phyloP scores from a whole-genome alignment of 352 stramenopile species.

The Phytophthora pseudosyringae region DNA sequence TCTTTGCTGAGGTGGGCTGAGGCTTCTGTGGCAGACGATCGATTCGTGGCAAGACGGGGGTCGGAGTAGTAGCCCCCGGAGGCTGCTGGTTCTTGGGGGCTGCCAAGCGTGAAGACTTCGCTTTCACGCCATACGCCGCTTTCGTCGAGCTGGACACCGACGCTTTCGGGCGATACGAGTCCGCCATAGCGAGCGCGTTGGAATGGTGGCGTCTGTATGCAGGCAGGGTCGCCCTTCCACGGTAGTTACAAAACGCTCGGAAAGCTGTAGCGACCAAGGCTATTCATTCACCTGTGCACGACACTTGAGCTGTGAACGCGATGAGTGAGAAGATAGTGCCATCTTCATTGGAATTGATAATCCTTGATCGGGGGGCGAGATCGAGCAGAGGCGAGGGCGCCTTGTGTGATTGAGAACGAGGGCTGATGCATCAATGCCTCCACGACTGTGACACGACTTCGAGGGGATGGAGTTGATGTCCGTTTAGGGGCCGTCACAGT shows the following conservation, averaged over 20 bases:
- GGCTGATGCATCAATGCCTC: slow-evolving; percentile 41
- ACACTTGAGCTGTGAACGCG: too few species aligned
- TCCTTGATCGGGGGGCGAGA: slow-evolving; percentile 6
- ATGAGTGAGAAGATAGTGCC: too few species aligned
- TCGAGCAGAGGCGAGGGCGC: slow-evolving; percentile 16
- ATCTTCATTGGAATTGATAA: too few species aligned
- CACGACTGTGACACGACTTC: slow-evolving; percentile 27
- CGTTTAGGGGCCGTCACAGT: slow-evolving; percentile 15
- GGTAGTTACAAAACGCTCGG: slow-evolving; percentile 32
- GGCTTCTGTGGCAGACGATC: slow-evolving; percentile 24
- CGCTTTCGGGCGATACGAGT: slow-evolving; percentile 34
- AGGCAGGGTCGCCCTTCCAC: slow-evolving; percentile 16
- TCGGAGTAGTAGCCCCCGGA: slow-evolving; percentile 1
- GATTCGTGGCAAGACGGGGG: slow-evolving; percentile 48
- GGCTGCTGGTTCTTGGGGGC: slow-evolving; percentile 37
- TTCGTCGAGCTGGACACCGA: slow-evolving; percentile 28
- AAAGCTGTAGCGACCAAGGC: not conserved
- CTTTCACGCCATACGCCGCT: slow-evolving; percentile 26
- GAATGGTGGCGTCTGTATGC: not conserved
- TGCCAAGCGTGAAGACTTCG: slow-evolving; percentile 17
- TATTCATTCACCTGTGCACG: too few species aligned
- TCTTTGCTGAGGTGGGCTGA: slow-evolving; percentile 22
- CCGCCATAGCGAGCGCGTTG: slow-evolving; percentile 30
- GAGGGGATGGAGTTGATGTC: slow-evolving; percentile 20
- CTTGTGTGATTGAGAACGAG: slow-evolving; percentile 33